Base-by-base conservation (phyloP, 2,329 filamentous ascomycete genomes). In the Aspergillus tamarii region DNA sequence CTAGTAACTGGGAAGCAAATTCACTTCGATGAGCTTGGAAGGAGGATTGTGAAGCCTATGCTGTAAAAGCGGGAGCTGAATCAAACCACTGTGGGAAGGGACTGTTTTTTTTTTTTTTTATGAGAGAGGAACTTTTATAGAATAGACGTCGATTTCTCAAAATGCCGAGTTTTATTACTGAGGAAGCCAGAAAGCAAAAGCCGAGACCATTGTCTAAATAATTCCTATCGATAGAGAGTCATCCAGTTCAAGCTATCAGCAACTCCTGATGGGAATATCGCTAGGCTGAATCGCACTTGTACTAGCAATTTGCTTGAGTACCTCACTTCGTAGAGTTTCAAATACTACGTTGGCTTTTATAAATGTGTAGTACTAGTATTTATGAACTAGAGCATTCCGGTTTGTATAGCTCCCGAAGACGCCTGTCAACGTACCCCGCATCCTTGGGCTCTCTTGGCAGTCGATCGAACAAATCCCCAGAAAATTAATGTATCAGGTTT, bases 21-120 rank as follows among this genome's bases (percentile, higher is more conserved):
- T 57, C 79, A 77, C 58, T 90, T 89, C 69, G 83, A 88, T 70
- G 82, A 85, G 74, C 77, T 77, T 59, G 86, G 86, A 4, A 79
- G 77, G 41, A 76, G 82, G 57, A 75, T 84, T 34, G 82, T 83
- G 61, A 68, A 66, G 60, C 64, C 70, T 34, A 67, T 69, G 34
- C 67, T 73, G 16, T 72, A 74, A 69, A 23, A 21, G 19, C 23
- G 4, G 19, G 12, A 36, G n/a, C 32, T 30, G 9, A 48, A 23
- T 28, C 5, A 30, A 30, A 10, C 19, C 9, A 34, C 41, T 46
- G 23, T 34, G 2, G 19, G 12, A 11, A 34, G n/a, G 11, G 19
- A 23, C 16, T 50, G 19, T 52, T 46, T 34, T 19, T 11, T 11
- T 28, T 46, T 10, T 46, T 46, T 14, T 46, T 12, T 48, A 48